These are phyloP conservation scores for Erysiphe pulchra DNA, from an alignment of 2,329 filamentous ascomycete species.

Conservation along the genomic window DNA sequence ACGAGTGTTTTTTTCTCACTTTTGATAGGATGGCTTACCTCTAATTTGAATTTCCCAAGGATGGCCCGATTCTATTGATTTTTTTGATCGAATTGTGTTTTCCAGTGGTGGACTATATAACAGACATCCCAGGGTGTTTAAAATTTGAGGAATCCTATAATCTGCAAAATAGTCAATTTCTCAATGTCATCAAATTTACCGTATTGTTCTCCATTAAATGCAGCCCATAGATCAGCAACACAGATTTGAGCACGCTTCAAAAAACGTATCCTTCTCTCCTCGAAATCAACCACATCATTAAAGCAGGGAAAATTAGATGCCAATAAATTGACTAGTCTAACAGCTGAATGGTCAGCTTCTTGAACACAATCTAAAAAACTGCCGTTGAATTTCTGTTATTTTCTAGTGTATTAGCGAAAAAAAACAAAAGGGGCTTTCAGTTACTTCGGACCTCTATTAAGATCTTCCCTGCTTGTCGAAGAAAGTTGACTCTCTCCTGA, in stretches of 20 bases:
- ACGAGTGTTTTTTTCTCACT: background rate
- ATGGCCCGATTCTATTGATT: constrained; percentile 43
- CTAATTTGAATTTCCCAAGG: constrained; percentile 49
- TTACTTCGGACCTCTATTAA: constrained; percentile 40
- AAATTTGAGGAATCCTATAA: constrained; percentile 85
- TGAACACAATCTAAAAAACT: constrained; percentile 49
- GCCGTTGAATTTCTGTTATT: constrained; percentile 41
- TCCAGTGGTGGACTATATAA: constrained; percentile 64
- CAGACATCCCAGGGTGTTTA: constrained; percentile 59
- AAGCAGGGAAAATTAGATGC: constrained; percentile 54
- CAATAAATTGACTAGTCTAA: constrained; percentile 62
- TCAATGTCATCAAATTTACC: constrained; percentile 77
- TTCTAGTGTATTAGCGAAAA: background rate
- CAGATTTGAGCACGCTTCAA: constrained; percentile 92
- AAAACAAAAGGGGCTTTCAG: background rate
- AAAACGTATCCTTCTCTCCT: constrained; percentile 50
- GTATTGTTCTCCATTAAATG: constrained; percentile 57
- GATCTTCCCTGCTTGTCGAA: constrained; percentile 61
- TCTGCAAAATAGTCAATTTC: constrained; percentile 98
- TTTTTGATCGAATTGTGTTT: constrained; percentile 35
- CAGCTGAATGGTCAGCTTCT: constrained; percentile 54
- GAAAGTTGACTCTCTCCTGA: constrained; percentile 46
- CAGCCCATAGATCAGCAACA: constrained; percentile 89
- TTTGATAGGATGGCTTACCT: background rate
- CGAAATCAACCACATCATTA: constrained; percentile 52